phyloP scores from a whole-genome alignment of 805 yeast species.

The Wickerhamiella spandovensis region DNA sequence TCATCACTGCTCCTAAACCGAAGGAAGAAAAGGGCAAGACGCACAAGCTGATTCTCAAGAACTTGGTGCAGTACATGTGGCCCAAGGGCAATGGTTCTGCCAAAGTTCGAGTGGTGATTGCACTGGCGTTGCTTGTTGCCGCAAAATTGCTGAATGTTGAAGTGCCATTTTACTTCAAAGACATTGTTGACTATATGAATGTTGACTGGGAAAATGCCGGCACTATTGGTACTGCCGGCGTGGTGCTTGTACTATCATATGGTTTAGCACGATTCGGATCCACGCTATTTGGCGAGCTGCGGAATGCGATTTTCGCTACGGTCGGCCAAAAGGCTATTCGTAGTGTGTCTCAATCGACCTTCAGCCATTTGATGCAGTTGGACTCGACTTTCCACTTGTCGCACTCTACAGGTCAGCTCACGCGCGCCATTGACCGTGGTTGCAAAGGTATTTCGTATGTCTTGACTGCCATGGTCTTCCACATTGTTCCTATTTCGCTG shows the following conservation, averaged over 20 bases:
- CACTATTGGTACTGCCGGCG: slow-evolving; percentile 41
- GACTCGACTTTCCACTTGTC: slow-evolving; percentile 84
- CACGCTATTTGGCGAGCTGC: slow-evolving; percentile 81
- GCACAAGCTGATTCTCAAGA: slow-evolving; percentile 13
- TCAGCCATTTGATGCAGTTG: slow-evolving; percentile 64
- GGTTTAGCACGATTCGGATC: slow-evolving; percentile 93
- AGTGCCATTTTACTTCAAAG: slow-evolving; percentile 88
- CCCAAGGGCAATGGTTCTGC: slow-evolving; percentile 25
- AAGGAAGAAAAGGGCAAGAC: neutral
- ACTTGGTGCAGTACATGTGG: slow-evolving; percentile 25
- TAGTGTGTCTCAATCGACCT: slow-evolving; percentile 78
- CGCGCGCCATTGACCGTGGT: slow-evolving; percentile 94
- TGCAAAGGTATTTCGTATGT: slow-evolving; percentile 94
- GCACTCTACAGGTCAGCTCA: slow-evolving; percentile 89
- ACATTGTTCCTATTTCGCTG: slow-evolving; percentile 81
- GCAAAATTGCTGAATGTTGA: slow-evolving; percentile 85
- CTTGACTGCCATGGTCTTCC: slow-evolving; percentile 92
- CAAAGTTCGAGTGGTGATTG: slow-evolving; percentile 61
- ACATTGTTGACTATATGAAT: slow-evolving; percentile 84
- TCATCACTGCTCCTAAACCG: neutral
- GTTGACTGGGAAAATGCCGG: slow-evolving; percentile 66
- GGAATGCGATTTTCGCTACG: slow-evolving; percentile 90
- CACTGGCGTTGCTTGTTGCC: slow-evolving; percentile 56
- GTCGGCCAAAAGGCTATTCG: slow-evolving; percentile 93
- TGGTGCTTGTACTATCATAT: slow-evolving; percentile 54